phyloP scores from a whole-genome alignment of 2,329 filamentous ascomycete genomes.

The Drechslera avenae region DNA sequence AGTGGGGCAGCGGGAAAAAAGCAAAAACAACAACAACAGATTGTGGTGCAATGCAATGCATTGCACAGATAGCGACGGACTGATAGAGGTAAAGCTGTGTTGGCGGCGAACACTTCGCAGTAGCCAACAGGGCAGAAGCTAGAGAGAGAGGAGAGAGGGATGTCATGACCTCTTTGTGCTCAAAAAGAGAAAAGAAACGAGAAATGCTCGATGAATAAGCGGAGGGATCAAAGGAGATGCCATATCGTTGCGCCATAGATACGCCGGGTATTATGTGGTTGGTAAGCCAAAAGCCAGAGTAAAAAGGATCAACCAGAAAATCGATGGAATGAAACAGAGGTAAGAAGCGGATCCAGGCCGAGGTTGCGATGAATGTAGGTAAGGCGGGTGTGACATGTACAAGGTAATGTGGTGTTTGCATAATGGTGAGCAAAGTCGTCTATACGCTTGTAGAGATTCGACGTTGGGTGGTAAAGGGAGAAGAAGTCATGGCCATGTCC shows the following conservation, averaged over 20 bases:
- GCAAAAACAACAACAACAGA: not conserved
- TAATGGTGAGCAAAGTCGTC: not conserved
- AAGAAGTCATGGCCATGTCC: constrained; percentile 5
- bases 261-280: constrained; percentile 21
- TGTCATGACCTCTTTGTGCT: constrained; percentile 16
- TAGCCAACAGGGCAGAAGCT: not conserved
- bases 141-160: constrained; percentile 2
- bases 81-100: constrained; percentile 17
- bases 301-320: not conserved
- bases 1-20: not conserved
- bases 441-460: constrained; percentile 14
- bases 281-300: not conserved
- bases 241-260: constrained; percentile 10
- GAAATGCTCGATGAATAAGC: not conserved
- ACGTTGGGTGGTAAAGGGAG: constrained; percentile 20
- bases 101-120: constrained; percentile 23
- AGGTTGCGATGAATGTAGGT: not conserved
- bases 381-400: constrained; percentile 3
- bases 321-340: not conserved
- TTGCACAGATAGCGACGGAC: constrained; percentile 18
- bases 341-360: not conserved
- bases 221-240: not conserved
- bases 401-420: constrained; percentile 1
- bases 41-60: not conserved
- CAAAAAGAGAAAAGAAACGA: not conserved